These are phyloP conservation scores for Calonectria multiphialidica DNA, from an alignment of 2,329 filamentous ascomycete species.

Conservation along the genomic window DNA sequence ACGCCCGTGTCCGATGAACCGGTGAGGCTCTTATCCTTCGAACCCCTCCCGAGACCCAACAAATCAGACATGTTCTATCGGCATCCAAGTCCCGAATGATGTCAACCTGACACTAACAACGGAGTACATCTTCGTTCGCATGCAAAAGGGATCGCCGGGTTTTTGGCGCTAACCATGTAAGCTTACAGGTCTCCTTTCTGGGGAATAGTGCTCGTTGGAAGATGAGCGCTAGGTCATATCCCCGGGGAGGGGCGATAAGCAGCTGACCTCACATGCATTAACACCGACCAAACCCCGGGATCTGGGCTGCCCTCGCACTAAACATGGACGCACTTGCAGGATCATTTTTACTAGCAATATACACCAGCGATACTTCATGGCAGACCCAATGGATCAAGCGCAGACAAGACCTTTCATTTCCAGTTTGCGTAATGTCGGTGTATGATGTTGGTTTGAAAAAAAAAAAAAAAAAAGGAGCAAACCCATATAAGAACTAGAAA, in stretches of 20 bases:
- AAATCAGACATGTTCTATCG: background rate
- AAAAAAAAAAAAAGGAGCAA: too few species aligned
- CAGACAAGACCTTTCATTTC: background rate
- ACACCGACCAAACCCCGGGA: conserved; percentile 9
- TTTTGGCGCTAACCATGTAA: background rate
- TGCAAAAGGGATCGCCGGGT: background rate
- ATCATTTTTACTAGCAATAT: background rate
- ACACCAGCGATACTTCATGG: background rate
- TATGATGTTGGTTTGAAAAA: background rate
- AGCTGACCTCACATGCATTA: conserved; percentile 4
- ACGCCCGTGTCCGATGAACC: too few species aligned
- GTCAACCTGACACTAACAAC: background rate
- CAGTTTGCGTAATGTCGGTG: background rate
- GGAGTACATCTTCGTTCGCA: background rate
- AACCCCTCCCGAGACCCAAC: too few species aligned
- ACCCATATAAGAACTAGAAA: background rate
- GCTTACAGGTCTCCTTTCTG: background rate
- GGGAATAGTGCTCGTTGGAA: background rate
- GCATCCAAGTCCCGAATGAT: background rate
- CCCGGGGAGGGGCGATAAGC: background rate
- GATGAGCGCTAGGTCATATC: background rate
- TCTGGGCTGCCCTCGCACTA: background rate
- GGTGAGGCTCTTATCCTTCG: too few species aligned
- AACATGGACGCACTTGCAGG: conserved; percentile 9
- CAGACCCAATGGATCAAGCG: background rate